These are phyloP conservation scores for Globisporangium megalacanthum DNA, from an alignment of 352 stramenopile genomes.

Conservation along the genomic window DNA sequence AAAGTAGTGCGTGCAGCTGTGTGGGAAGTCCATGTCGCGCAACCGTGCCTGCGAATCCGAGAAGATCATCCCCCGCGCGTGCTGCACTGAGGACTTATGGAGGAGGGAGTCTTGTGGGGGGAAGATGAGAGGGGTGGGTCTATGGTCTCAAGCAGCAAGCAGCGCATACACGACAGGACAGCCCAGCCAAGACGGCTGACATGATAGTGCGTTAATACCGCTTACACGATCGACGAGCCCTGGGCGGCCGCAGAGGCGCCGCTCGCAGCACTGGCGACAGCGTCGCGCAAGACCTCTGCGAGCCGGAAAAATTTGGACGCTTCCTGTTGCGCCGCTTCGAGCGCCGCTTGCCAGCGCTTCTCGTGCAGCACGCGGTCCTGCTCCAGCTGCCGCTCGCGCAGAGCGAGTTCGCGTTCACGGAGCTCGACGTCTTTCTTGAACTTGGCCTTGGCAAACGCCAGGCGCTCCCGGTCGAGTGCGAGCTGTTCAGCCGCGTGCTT, in stretches of 20 bases:
- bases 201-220: too few relatives aligned
- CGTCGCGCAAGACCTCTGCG: slow-evolving; percentile 52
- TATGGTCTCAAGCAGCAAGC: too few relatives aligned
- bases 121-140: too few relatives aligned
- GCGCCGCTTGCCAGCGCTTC: slow-evolving; percentile 38
- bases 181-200: too few relatives aligned
- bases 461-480: slow-evolving; percentile 55
- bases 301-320: slow-evolving; percentile 54
- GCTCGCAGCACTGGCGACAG: slow-evolving; percentile 28
- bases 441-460: slow-evolving; percentile 67
- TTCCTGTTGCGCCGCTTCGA: slow-evolving; percentile 42
- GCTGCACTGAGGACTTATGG: neutral
- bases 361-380: slow-evolving; percentile 54
- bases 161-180: too few relatives aligned
- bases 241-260: neutral
- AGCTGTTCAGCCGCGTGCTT: slow-evolving; percentile 71
- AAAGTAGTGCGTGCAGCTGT: neutral
- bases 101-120: neutral
- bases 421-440: slow-evolving; percentile 77
- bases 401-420: slow-evolving; percentile 53
- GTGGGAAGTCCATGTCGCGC: neutral
- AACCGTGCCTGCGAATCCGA: neutral
- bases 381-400: slow-evolving; percentile 60
- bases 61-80: too few relatives aligned
- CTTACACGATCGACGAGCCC: slow-evolving; percentile 34